Evolutionary conservation across 2,329 filamentous ascomycete genomes (phyloP), one percentile per base, ranked within the genome.

Genomic region (Fusarium chlamydosporum): DNA sequence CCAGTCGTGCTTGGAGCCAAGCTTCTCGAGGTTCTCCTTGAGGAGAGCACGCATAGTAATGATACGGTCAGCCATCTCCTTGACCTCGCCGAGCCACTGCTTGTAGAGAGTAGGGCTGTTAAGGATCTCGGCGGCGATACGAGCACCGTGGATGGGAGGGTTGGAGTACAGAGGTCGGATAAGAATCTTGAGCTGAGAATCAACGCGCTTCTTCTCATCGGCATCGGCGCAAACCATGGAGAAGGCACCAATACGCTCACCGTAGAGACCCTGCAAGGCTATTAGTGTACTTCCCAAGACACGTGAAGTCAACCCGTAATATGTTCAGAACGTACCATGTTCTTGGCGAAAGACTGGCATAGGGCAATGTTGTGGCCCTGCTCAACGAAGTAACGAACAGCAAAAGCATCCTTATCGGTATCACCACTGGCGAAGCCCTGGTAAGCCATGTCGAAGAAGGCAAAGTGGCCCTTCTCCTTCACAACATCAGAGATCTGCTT

Each of bases 401-500:
- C 93, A 79, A 95, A 98, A 70, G 96, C 96, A 79, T 99, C 95
- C 82, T 90, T 90, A 85, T 96, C 89, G 70, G 92, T 96, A 83
- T 97, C 89, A 74, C 95, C 95, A 70, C 91, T 96, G 75, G 95
- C 95, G 78, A 99, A 98, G 75, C 95, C 95, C 84, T 99, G 95
- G 87, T 99, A 99, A 70, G 95, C 95, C 94, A 97, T 97, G 82
- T 98, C 95, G 84, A 98, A 99, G 89, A 99, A 97, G 76, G 93
- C 90, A 80, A 91, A 97, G 87, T 98, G 95, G 51, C 87, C 90
- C 80, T 92, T 89, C 79, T 89, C 87, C 88, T 96, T 96, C 81
- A 97, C 89, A 66, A 91, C 92, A 65, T 91, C 84, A 81, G 92
- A 93, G 80, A 99, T 96, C 84, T 95, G 86, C 82, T 89, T 89